Conservation (phyloP, 208 protist genomes). For the Crithidia expoeki region DNA sequence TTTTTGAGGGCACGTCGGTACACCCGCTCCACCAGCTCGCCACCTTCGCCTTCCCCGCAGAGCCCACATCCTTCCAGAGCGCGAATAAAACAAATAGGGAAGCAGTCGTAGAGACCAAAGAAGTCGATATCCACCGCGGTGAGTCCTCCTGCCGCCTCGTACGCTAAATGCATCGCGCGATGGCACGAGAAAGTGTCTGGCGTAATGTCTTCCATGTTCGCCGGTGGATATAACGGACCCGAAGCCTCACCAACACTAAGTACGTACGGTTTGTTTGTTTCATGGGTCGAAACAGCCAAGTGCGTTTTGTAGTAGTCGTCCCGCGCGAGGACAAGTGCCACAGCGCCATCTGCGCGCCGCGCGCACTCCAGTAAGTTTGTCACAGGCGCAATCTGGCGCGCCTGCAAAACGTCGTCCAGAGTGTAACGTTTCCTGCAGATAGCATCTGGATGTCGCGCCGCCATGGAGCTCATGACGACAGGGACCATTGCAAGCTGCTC, state of each 20-base stretch:
- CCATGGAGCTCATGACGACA: conserved; percentile 71
- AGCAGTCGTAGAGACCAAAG: conserved; percentile 86
- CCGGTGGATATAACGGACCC: conserved; percentile 72
- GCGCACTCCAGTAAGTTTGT: conserved; percentile 69
- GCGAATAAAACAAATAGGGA: conserved; percentile 82
- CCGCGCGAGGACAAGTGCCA: conserved; percentile 55
- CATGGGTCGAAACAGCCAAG: conserved; percentile 18
- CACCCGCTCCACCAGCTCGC: conserved; percentile 51
- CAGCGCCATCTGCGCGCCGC: conserved; percentile 71
- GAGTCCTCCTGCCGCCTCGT: conserved; percentile 51
- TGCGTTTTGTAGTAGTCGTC: conserved; percentile 51
- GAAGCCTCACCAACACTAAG: conserved; percentile 59
- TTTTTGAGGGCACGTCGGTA: conserved; percentile 41
- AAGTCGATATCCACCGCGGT: conserved; percentile 63
- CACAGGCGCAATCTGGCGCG: conserved; percentile 55
- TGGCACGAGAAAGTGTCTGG: conserved; percentile 67
- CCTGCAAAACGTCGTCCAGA: conserved; percentile 48
- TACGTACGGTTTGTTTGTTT: conserved; percentile 37
- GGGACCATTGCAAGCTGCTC: conserved; percentile 83
- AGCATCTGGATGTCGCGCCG: conserved; percentile 64
- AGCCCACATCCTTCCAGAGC: conserved; percentile 70
- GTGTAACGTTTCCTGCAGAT: conserved; percentile 54
- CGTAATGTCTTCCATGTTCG: conserved; percentile 46
- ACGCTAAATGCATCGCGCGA: conserved; percentile 52
- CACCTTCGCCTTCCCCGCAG: conserved; percentile 61